A percentile compares a stretch with the other conserved stretches of the same genome.
Evolutionary conservation across 2,329 filamentous ascomycete genomes (phyloP).

Genomic region (Incumbomyces lentus): DNA sequence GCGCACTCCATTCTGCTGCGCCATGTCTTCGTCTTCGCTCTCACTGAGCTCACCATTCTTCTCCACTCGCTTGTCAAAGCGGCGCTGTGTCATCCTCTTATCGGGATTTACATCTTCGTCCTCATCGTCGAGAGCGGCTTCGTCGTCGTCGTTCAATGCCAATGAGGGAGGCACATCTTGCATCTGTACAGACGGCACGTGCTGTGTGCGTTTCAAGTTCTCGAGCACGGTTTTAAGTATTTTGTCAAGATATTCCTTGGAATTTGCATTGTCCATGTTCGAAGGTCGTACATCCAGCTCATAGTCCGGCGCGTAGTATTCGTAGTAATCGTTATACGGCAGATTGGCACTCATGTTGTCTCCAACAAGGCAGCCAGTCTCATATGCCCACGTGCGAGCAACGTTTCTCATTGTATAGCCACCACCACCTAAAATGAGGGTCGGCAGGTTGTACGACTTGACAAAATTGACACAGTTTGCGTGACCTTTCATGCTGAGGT

Average conservation of each 20-base stretch:
- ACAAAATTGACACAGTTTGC: constrained; percentile 61
- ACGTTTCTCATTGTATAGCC: constrained; percentile 61
- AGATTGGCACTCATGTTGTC: constrained; percentile 71
- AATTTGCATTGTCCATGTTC: constrained; percentile 65
- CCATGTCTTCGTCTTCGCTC: constrained; percentile 78
- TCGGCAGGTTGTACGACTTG: constrained; percentile 56
- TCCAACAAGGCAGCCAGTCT: constrained; percentile 75
- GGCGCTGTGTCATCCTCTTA: constrained; percentile 66
- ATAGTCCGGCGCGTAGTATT: constrained; percentile 61
- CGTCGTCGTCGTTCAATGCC: constrained; percentile 53
- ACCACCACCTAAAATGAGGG: constrained; percentile 55
- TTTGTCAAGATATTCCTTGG: constrained; percentile 57
- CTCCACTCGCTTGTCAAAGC: constrained; percentile 68
- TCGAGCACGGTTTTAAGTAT: constrained; percentile 57
- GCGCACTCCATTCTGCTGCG: constrained; percentile 59
- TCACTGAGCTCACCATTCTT: constrained; percentile 75
- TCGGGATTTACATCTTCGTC: constrained; percentile 85
- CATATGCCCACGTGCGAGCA: constrained; percentile 50
- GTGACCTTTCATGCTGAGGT: constrained; percentile 59
- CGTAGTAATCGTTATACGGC: constrained; percentile 94
- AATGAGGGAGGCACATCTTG: constrained; percentile 51
- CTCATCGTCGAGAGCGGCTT: constrained; percentile 55
- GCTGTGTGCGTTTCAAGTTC: constrained; percentile 53
- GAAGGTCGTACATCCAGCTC: constrained; percentile 59
- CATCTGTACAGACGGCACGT: constrained; percentile 55